These are phyloP conservation scores for Eucalyptus grandis DNA, from an alignment of 345 rosid genomes.

Conservation along the genomic window DNA sequence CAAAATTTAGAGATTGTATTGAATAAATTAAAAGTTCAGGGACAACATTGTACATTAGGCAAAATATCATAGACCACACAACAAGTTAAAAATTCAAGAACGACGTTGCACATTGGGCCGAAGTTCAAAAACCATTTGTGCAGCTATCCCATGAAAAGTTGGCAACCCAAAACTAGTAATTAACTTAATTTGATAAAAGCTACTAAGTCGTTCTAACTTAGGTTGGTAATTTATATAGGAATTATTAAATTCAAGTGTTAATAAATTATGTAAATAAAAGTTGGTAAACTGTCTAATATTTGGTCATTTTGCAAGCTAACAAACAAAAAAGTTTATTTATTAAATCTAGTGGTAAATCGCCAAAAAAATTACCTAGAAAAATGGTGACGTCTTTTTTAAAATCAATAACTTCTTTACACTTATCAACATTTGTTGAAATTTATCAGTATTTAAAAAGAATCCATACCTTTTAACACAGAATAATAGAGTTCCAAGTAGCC, in stretches of 20 bases:
- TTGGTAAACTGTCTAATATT: neutral
- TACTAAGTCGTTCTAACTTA: neutral
- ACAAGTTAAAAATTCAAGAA: neutral
- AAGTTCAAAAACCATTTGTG: neutral
- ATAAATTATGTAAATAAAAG: neutral
- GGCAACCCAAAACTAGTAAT: neutral
- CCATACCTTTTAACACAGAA: neutral
- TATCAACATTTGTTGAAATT: neutral
- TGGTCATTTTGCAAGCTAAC: neutral
- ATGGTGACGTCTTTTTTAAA: neutral
- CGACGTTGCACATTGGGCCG: neutral
- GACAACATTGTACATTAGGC: neutral
- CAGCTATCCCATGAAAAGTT: neutral
- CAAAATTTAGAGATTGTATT: too few relatives aligned
- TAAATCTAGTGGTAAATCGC: neutral
- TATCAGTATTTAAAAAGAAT: neutral
- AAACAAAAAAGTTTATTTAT: too few relatives aligned
- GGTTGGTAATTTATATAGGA: neutral
- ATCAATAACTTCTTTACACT: neutral
- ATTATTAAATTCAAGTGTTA: neutral
- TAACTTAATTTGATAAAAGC: neutral
- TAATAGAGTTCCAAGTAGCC: neutral
- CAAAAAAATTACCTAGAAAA: neutral
- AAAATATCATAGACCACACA: neutral
- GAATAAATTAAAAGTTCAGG: too few relatives aligned